Evolutionary conservation across 2,329 filamentous ascomycete genomes (phyloP), one percentile per base, ranked within the genome.

Genomic region (Sordariomycetes sp.): DNA sequence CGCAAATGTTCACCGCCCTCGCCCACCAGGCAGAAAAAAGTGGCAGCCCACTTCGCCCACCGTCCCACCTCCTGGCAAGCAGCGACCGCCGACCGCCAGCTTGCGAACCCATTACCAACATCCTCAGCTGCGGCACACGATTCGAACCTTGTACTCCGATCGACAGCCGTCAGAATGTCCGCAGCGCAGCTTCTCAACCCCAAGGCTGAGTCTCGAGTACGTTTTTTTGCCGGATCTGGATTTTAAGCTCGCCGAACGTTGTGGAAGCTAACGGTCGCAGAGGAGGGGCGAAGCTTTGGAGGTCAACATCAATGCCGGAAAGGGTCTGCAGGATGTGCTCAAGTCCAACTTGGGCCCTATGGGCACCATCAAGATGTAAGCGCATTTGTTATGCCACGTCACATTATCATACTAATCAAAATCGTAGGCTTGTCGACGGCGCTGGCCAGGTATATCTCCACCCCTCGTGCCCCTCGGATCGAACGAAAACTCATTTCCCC

Each of bases 151-250:
- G n/a, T n/a, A n/a, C n/a, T n/a, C n/a, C n/a, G 20, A 30, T 30
- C 8, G 15, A 14, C 11, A 30, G 28, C 17, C 15, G 28, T 17
- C 28, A 58, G 42, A 34, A 96, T 96, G 92, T 96, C 88, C 66
- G 92, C 92, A 50, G 88, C 92, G 55, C 90, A 96, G 69, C 80
- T 98, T 54, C 82, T 98, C 46, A 98, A 98, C 65, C 92, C 92
- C 42, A 98, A 98, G 72, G 92, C 92, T 54, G 92, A 98, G 70
- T 95, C 88, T 51, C 81, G 92, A 66, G 87, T 93, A 72, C 52
- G 83, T 68, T 42, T 45, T 39, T 43, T 31, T 25, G 20, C 33
- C n/a, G n/a, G n/a, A n/a, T n/a, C n/a, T n/a, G n/a, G n/a, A n/a
- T n/a, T n/a, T n/a, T n/a, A n/a, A n/a, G n/a, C n/a, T n/a, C n/a